These are phyloP conservation scores for Eucalyptus polybractea DNA, from an alignment of 345 rosid species.

Conservation along the genomic window DNA sequence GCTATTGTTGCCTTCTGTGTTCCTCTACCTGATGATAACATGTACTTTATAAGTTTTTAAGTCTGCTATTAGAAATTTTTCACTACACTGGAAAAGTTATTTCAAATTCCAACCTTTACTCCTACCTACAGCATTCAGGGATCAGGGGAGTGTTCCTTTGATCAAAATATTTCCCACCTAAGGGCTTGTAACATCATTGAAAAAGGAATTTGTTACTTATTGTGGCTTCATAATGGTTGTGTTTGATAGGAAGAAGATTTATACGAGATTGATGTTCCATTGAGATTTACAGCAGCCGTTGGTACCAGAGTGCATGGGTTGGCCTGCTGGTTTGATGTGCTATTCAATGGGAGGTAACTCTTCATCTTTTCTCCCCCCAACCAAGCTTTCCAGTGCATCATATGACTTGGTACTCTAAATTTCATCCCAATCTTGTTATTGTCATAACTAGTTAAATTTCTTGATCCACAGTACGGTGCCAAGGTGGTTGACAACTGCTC, in stretches of 20 bases:
- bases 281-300: constrained; percentile 68
- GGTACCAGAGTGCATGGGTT: constrained; percentile 92
- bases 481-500: constrained; percentile 97
- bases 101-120: background rate
- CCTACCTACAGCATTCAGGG: background rate
- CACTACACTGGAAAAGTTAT: background rate
- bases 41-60: background rate
- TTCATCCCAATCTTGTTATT: background rate
- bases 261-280: constrained; percentile 83
- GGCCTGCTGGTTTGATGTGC: constrained; percentile 98
- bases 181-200: background rate
- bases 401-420: background rate
- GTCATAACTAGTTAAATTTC: background rate
- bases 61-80: background rate
- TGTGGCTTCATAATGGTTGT: background rate
- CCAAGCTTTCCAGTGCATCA: background rate
- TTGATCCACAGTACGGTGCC: constrained; percentile 58
- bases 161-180: background rate
- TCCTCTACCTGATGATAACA: background rate
- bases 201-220: background rate
- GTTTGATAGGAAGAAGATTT: constrained; percentile 74
- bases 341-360: constrained; percentile 79
- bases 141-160: background rate
- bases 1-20: background rate
- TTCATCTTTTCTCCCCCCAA: background rate